phyloP scores from a whole-genome alignment of 177 flowering plant species.

The Vitis hybrid region DNA sequence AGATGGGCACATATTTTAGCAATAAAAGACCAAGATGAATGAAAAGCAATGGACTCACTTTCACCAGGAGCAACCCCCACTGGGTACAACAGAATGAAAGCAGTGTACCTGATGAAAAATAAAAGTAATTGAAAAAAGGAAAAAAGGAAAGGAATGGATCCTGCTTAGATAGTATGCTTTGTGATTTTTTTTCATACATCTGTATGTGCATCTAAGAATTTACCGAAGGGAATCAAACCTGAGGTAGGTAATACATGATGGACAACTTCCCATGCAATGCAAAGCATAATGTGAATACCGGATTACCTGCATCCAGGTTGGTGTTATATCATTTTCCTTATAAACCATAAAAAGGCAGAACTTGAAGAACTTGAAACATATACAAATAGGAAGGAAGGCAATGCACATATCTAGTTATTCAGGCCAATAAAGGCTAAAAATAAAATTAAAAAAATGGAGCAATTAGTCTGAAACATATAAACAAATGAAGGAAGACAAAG shows the following conservation, averaged over 20 bases:
- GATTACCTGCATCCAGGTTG: conserved; percentile 51
- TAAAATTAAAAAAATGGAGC: too few species aligned
- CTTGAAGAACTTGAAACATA: too few species aligned
- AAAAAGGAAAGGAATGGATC: background rate
- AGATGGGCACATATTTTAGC: background rate
- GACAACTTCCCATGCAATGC: conserved; percentile 56
- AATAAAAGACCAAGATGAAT: background rate
- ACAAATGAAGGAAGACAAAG: too few species aligned
- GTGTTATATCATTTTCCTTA: background rate
- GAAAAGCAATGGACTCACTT: conserved; percentile 50
- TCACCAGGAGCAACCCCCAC: conserved; percentile 73
- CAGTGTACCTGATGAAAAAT: conserved; percentile 64
- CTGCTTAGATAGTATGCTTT: background rate
- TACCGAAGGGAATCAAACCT: conserved; percentile 40
- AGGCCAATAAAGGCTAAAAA: too few species aligned
- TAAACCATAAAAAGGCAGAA: too few species aligned
- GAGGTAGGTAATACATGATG: conserved; percentile 69
- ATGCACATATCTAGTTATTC: too few species aligned
- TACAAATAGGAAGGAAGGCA: too few species aligned
- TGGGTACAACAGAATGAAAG: conserved; percentile 81
- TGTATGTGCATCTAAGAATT: background rate
- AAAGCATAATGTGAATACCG: conserved; percentile 84
- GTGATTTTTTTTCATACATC: background rate
- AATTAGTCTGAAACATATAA: too few species aligned
- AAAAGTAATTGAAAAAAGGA: background rate